Base-by-base conservation (phyloP, 805 yeast species). In the Metschnikowia vanudenii region DNA sequence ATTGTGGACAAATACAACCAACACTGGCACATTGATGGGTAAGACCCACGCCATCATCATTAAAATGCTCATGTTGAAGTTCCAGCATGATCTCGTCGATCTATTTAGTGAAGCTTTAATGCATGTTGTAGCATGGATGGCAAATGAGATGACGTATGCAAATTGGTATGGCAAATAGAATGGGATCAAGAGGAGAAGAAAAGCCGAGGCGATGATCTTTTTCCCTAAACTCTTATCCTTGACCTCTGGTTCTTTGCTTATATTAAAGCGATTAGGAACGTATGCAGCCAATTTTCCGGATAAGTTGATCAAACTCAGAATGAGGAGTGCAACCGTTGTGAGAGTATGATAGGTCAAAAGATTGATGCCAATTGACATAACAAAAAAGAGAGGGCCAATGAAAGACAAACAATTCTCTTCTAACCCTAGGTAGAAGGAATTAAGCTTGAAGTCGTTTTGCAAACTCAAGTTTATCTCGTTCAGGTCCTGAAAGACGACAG, bases 1-100 rank as follows among this genome's bases (percentile, higher is more conserved):
- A 58, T 90, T 87, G 58, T 88, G 96, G 29, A 87, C 68, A 73
- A 90, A 89, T 1, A 90, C 96, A 47, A 89, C 71, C 24, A 90
- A 61, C 1, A 86, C 81, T 0, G 97, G 96, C 1, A 83, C 69
- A 56, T 85, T 85, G 17, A 89, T 80, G 0, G 96, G 96, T 4
- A 88, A 64, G 9, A 88, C 74, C 85, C 96, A 85, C 9, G 87
- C 50, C 84, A 89, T 79, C 45, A 89, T 56, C 59, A 88, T 64
- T 24, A 86, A 61, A 2, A 88, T 50, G 1, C 91, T 75, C n/a
- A 80, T 48, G 51, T 84, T 81, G 62, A 76, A 88, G 55, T 86
- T 84, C 66, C 47, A 76, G 64, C 54, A 70, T 22, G 51, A 53
- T 16, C 38, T 42, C 32, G 49, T 38, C 18, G 37, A 34, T n/a